Base-by-base conservation (phyloP, 306 rosid genomes). In the Gynostemma pentaphyllum region DNA sequence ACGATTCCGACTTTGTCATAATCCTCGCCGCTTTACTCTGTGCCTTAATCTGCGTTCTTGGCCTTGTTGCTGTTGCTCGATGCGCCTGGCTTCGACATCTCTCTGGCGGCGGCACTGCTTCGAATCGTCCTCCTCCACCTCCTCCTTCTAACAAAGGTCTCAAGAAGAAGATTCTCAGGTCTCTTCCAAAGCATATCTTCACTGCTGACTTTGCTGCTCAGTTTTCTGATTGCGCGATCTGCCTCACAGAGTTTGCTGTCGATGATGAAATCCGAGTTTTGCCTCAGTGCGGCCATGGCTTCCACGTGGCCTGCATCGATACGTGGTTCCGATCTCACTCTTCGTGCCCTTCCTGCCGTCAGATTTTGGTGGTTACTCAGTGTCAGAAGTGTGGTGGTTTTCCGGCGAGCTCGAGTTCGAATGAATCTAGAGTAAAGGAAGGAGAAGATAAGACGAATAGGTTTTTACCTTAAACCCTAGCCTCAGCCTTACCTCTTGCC, bases 11-110 rank as follows among this genome's bases (percentile, higher is more conserved):
- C 67, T 78, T 80, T 76, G 81, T 81, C 24, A 81, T 83, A 2
- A 72, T 86, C 72, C 81, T 89, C 51, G 84, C 88, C 52, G 85
- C 95, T 8, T 81, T 86, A 16, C 85, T 86, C 57, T 89, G 91
- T 39, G 97, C 96, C 7, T 74, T 89, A 15, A 89, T 89, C 28
- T 86, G 92, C 67, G 85, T 84, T 4, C 85, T 89, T 1, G 95
- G 97, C 0, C 79, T 89, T 0, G 64, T 86, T 2, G 95, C 97
- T 10, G 92, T 89, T 4, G 97, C 87, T 0, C 80, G 95, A 32
- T 89, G 97, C 62, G 79, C 97, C 1, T 89, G 95, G 95, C 81
- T 86, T 52, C 84, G 95, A 14, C 89, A 87, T 16, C 73, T 74
- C 3, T 76, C 41, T 13, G 70, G 72, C 4, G 10, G 26, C 0